phyloP scores from a whole-genome alignment of 2,329 filamentous ascomycete genomes.

The Calonectria hongkongensis region DNA sequence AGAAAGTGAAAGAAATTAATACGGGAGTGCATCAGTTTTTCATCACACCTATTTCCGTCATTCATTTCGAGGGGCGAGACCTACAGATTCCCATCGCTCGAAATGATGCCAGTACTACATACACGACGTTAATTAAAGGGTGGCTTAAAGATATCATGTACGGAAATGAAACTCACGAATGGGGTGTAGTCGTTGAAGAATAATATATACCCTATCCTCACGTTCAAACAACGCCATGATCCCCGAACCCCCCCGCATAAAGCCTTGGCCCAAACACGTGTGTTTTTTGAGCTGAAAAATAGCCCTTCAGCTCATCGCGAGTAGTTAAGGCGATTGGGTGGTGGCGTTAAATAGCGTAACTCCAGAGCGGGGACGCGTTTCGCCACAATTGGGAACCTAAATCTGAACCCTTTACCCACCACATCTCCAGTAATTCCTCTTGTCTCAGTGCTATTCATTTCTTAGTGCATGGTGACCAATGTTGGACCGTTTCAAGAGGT shows the following conservation, averaged over 20 bases:
- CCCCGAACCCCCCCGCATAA: not conserved
- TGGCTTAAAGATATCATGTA: constrained; percentile 44
- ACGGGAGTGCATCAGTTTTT: constrained; percentile 28
- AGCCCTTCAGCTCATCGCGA: not conserved
- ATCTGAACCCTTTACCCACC: not conserved
- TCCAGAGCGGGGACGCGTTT: not conserved
- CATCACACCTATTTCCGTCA: constrained; percentile 36
- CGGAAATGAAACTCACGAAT: constrained; percentile 37
- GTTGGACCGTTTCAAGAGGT: too few species aligned
- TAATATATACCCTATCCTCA: not conserved
- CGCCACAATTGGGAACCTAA: not conserved
- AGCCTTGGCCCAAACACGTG: not conserved
- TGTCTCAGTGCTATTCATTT: too few species aligned
- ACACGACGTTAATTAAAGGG: constrained; percentile 21
- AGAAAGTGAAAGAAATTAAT: not conserved
- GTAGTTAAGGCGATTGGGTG: not conserved
- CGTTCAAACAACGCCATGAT: too few species aligned
- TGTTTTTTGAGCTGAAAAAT: not conserved
- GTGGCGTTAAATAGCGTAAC: not conserved
- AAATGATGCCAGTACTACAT: not conserved
- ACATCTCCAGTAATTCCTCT: not conserved
- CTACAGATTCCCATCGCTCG: constrained; percentile 11
- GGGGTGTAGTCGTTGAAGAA: constrained; percentile 30
- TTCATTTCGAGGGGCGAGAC: constrained; percentile 35
- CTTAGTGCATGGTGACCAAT: too few species aligned